Conservation (phyloP, 176 grass and related monocot genomes). For the Aechmea fasciata region DNA sequence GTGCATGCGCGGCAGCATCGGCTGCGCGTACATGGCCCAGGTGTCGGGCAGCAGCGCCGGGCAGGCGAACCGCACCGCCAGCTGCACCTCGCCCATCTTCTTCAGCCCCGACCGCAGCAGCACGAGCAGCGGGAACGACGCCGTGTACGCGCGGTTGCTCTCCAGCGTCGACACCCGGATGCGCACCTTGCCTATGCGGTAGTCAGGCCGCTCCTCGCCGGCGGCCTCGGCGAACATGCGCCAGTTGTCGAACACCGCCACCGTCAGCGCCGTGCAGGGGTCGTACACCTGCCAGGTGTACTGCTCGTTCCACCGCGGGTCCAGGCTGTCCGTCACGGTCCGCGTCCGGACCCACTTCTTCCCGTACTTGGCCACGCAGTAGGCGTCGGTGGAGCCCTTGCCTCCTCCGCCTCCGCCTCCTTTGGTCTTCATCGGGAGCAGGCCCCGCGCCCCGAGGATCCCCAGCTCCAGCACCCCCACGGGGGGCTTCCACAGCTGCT, state of each 20-base stretch:
- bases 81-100: slow-evolving; percentile 96
- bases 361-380: slow-evolving; percentile 96
- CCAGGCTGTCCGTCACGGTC: slow-evolving; percentile 73
- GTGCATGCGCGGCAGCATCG: slow-evolving; percentile 81
- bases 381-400: slow-evolving; percentile 83
- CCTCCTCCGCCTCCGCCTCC: slow-evolving; percentile 34
- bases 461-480: slow-evolving; percentile 86
- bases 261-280: slow-evolving; percentile 83
- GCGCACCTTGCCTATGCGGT: slow-evolving; percentile 84
- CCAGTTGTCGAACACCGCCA: slow-evolving; percentile 96
- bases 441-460: slow-evolving; percentile 59
- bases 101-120: slow-evolving; percentile 77
- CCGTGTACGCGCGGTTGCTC: slow-evolving; percentile 69
- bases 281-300: slow-evolving; percentile 99
- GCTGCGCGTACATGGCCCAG: slow-evolving; percentile 65
- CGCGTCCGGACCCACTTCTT: slow-evolving; percentile 97
- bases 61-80: slow-evolving; percentile 75
- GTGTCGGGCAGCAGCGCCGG: slow-evolving; percentile 63
- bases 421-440: slow-evolving; percentile 88
- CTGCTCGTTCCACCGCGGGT: slow-evolving; percentile 95
- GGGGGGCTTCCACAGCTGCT: slow-evolving; percentile 84
- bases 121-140: slow-evolving; percentile 68
- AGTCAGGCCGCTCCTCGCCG: slow-evolving; percentile 66
- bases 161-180: slow-evolving; percentile 86
- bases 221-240: slow-evolving; percentile 59